Base-by-base conservation (phyloP, 2,329 filamentous ascomycete genomes). In the Parafenestella ontariensis region DNA sequence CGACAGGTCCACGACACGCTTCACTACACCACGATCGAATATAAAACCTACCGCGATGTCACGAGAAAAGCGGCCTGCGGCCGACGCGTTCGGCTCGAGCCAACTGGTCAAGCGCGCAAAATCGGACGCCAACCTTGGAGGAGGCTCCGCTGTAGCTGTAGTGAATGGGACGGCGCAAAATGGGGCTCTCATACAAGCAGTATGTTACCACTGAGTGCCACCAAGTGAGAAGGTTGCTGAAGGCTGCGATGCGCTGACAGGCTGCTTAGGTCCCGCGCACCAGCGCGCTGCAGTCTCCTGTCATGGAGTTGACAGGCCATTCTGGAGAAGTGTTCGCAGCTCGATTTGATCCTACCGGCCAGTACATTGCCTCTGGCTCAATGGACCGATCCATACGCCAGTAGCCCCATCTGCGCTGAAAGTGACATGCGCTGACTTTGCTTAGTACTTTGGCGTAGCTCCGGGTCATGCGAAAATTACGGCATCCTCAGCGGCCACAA, bases 391-490 rank as follows among this genome's bases (percentile, higher is more conserved):
- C 88, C 54, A 95, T 99, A 66, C 82, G 91, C 96, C 80, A 54
- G 89, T 79, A 20, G 7, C 18, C 26, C 20, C 40, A 5, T 21
- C 2, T 34, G 15, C 21, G 44, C 67, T 71, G 42, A 21, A 20
- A 24, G 23, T 11, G n/a, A 47, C 29, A 34, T 52, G 44, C 52
- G n/a, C 54, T 72, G 49, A 71, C 63, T 29, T 28, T 9, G 26
- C 18, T 9, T 56, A 96, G 91, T 98, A 78, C 84, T 99, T 26
- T 99, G 95, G 95, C 87, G 90, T 68, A 96, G 93, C 1, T 92
- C 94, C 58, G 94, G 92, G 69, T 85, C 92, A 66, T 97, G 94
- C 79, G 91, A 96, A 71, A 99, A 99, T 78, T 97, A 97, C 70
- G 93, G 94, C 56, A 80, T 91, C 24, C 82, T 99, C 47, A 92